Percentiles rank a stretch among this genome's conserved stretches.
Conservation (phyloP, 805 yeast genomes). For the Spathaspora hagerdaliae region DNA sequence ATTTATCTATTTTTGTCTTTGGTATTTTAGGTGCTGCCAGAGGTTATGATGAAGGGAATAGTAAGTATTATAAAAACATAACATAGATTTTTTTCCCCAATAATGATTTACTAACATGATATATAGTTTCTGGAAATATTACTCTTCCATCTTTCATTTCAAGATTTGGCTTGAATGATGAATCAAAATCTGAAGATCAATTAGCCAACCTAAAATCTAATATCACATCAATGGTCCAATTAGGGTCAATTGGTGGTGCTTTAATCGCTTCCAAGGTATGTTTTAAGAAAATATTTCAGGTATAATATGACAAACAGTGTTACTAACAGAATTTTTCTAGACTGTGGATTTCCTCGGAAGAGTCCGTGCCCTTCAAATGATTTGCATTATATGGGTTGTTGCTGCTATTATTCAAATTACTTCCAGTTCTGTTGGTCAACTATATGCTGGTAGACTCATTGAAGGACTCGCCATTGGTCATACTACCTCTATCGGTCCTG, state of each 20-base stretch:
- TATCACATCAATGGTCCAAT: constrained; percentile 53
- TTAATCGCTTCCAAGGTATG: constrained; percentile 13
- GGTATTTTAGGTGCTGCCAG: constrained; percentile 53
- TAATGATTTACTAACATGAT: not conserved
- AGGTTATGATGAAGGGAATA: constrained; percentile 54
- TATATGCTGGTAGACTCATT: constrained; percentile 49
- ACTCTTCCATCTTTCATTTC: constrained; percentile 39
- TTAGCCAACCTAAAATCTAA: constrained; percentile 46
- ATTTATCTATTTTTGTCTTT: constrained; percentile 41
- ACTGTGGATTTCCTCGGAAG: constrained; percentile 50
- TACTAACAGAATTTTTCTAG: constrained; percentile 18
- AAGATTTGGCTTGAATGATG: constrained; percentile 40
- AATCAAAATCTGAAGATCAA: constrained; percentile 23
- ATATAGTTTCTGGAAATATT: constrained; percentile 36
- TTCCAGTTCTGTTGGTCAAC: constrained; percentile 40
- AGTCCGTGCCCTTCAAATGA: constrained; percentile 39
- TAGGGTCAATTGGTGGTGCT: constrained; percentile 53
- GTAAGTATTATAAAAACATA: too few species aligned
- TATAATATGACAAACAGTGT: not conserved
- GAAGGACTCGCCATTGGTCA: constrained; percentile 54
- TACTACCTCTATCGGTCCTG: constrained; percentile 51
- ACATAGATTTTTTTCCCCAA: too few species aligned
- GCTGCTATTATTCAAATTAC: constrained; percentile 47
- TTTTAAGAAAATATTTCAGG: not conserved
- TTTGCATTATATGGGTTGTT: constrained; percentile 40